Percentiles rank a stretch among this genome's conserved stretches.
These are phyloP conservation scores for Lentinus brumalis DNA, from an alignment of 768 basidiomycete genomes.

Conservation along the genomic window DNA sequence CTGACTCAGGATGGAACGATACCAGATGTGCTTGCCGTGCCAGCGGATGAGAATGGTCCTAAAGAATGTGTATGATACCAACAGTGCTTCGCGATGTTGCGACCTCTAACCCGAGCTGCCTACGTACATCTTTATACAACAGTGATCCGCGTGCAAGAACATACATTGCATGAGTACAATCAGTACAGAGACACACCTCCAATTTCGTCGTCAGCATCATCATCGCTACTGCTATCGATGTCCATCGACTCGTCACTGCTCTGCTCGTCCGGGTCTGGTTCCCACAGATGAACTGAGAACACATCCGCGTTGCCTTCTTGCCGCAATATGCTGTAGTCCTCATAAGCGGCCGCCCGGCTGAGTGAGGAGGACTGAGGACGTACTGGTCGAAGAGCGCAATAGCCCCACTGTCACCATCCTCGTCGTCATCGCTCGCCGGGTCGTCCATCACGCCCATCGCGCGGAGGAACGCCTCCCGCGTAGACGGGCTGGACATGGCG, in stretches of 20 bases:
- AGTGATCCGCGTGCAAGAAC: no score
- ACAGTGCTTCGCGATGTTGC: no score
- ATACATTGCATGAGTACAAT: not conserved
- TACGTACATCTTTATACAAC: no score
- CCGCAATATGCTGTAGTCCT: conserved; percentile 52
- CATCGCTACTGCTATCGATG: not conserved
- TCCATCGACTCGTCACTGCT: not conserved
- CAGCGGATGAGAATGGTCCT: no score
- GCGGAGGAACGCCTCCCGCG: conserved; percentile 40
- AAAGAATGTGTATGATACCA: no score
- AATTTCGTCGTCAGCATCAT: not conserved
- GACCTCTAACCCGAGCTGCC: no score
- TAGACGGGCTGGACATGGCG: conserved; percentile 35
- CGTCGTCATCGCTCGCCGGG: conserved; percentile 32
- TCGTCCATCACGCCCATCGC: conserved; percentile 37
- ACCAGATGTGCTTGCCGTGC: no score
- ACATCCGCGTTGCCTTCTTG: conserved; percentile 60
- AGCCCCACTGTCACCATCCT: conserved; percentile 46
- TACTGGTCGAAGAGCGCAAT: conserved; percentile 77
- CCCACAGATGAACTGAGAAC: conserved; percentile 48
- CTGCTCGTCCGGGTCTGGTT: conserved; percentile 23
- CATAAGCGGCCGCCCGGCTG: conserved; percentile 7
- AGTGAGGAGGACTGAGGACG: conserved; percentile 25
- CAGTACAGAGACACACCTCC: no score
- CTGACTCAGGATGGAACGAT: not conserved